phyloP scores from a whole-genome alignment of 2,329 filamentous ascomycete genomes.

The Gaeumannomyces sp. region DNA sequence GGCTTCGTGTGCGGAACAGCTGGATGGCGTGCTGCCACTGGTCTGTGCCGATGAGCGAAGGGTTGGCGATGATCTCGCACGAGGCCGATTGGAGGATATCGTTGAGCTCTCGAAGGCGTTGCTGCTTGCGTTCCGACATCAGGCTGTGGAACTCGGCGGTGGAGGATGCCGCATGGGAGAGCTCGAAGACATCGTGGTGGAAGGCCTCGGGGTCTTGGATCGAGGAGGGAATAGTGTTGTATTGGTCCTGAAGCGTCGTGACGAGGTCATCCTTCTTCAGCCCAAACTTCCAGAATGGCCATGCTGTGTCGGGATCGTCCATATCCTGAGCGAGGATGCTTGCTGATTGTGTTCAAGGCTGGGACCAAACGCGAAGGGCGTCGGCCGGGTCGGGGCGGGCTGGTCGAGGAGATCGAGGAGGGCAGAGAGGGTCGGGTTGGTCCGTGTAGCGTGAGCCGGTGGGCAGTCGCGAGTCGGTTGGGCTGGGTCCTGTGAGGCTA shows the following conservation, averaged over 20 bases:
- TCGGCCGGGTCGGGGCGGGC: neutral
- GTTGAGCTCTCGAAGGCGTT: constrained; percentile 49
- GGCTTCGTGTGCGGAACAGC: constrained; percentile 52
- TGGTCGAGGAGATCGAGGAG: neutral
- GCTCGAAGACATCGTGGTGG: constrained; percentile 55
- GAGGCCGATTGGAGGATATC: constrained; percentile 50
- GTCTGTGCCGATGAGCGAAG: constrained; percentile 49
- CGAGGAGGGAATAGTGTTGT: constrained; percentile 50
- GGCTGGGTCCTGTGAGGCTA: neutral
- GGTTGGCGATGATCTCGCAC: constrained; percentile 56
- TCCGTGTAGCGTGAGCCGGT: neutral
- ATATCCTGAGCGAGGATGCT: constrained; percentile 27
- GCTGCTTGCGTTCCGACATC: constrained; percentile 46
- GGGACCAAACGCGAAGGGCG: neutral
- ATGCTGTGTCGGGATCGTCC: constrained; percentile 48
- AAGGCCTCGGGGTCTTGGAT: constrained; percentile 56
- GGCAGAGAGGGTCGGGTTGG: neutral
- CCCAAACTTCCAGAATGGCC: constrained; percentile 59
- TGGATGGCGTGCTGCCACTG: constrained; percentile 55
- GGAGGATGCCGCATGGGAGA: constrained; percentile 45
- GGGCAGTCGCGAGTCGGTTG: neutral
- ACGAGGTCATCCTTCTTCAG: constrained; percentile 54
- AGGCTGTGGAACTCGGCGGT: constrained; percentile 48
- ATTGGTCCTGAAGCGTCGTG: constrained; percentile 51
- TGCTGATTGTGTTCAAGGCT: constrained; percentile 8